Evolutionary conservation across 768 basidiomycete genomes (phyloP).

Genomic region (Lactarius vividus): DNA sequence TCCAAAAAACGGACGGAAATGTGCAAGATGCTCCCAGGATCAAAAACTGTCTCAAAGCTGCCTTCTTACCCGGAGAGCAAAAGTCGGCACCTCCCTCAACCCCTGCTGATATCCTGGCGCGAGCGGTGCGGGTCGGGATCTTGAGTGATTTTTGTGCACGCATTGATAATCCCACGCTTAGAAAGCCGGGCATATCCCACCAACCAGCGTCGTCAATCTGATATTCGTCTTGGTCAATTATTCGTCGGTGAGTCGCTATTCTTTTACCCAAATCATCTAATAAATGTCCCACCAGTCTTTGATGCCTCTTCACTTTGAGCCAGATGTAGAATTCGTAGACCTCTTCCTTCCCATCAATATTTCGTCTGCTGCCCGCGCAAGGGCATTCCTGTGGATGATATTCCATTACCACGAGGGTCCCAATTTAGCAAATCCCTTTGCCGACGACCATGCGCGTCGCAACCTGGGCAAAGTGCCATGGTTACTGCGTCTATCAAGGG

Average conservation of each 20-base stretch:
- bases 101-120: conserved; percentile 69
- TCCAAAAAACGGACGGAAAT: conserved; percentile 86
- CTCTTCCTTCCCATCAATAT: conserved; percentile 77
- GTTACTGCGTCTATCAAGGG: conserved; percentile 51
- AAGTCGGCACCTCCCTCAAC: conserved; percentile 65
- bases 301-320: conserved; percentile 66
- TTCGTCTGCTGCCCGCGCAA: conserved; percentile 69
- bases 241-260: conserved; percentile 54
- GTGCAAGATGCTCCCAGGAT: conserved; percentile 90
- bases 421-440: conserved; percentile 67
- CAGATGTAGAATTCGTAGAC: conserved; percentile 73
- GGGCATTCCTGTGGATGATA: conserved; percentile 79
- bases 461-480: conserved; percentile 64
- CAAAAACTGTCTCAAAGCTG: conserved; percentile 86
- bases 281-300: conserved; percentile 32
- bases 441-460: conserved; percentile 57
- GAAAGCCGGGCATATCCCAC: conserved; percentile 62
- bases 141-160: conserved; percentile 17
- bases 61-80: conserved; percentile 66
- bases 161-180: conserved; percentile 31
- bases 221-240: conserved; percentile 82
- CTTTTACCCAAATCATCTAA: conserved; percentile 1
- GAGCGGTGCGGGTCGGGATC: conserved; percentile 48
- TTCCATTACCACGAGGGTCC: conserved; percentile 77
- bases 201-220: conserved; percentile 84